Evolutionary conservation across 257 asterid species (phyloP), one percentile per base, ranked within the genome.

Genomic region (Petunia secreta): DNA sequence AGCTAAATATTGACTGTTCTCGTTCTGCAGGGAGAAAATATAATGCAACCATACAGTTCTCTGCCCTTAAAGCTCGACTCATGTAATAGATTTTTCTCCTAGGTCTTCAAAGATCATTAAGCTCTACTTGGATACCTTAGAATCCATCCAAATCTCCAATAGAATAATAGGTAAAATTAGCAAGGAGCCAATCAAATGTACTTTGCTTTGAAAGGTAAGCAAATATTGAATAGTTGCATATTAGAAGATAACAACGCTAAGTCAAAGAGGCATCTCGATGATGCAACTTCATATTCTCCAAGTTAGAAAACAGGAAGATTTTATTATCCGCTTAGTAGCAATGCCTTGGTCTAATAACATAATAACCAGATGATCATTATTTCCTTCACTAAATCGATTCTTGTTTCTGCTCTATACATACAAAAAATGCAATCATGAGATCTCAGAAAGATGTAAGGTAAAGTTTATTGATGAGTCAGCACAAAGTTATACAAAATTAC

Each of bases 21-120:
- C 7, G 58, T 69, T 46, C 41, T 44, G 58, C 76, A 69, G 10
- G 76, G 41, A 69, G 76, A 69, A 44, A 7, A 69, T 69, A 69
- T 48, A n/a, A 69, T 10, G 41, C 40, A 69, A 46, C n/a, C 46
- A 69, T 44, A 16, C 16, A 57, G 58, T 44, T 69, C 58, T 4
- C 40, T 46, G 16, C 58, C 76, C 53, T 69, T 16, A n/a, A 64
- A 64, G 73, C 50, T 64, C 73, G 14, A 38, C 73, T 37, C 11
- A 68, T 44, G 39, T n/a, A 44, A 44, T 68, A 68, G 39, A 1
- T 43, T 43, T 68, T 8, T 68, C 4, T 68, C 40, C 75, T 3
- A 8, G 1, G 8, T 44, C 39, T 68, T 44, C 40, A 44, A 68
- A n/a, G 57, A 68, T 68, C 57, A n/a, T 16, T 43, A 68, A 68